Evolutionary conservation across 495 filamentous ascomycete genomes (phyloP), one percentile per base, ranked within the genome.

Genomic region (Extremus antarcticus): DNA sequence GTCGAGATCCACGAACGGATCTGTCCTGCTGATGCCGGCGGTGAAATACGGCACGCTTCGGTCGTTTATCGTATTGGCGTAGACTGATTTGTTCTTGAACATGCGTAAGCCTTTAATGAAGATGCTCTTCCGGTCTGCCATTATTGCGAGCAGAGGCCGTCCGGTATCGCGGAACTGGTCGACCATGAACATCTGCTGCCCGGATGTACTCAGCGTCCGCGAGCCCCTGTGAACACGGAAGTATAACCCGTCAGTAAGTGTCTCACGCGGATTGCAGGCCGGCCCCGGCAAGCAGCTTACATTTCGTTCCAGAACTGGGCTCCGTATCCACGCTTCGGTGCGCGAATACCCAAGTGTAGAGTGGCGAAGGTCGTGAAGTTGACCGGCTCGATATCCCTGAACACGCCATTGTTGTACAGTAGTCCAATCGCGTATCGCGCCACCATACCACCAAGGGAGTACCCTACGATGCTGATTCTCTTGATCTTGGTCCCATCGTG

Each of bases 301-400:
- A 97, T 56, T 1, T 83, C 76, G 68, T 98, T 98, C 78, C 79
- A 95, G 4, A 90, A 64, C 47, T 82, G 70, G 54, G 80, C 82
- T 45, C 74, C 70, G 65, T 76, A 77, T 9, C 89, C 89, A 35
- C 76, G 73, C 2, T 84, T 69, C 0, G 91, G 89, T 10, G 84
- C 81, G 43, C 87, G 76, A 8, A 91, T 87, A 19, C 91, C 91
- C 0, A 96, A 78, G 70, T 96, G 90, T 19, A 92, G 91, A 16
- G 83, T 82, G 22, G 86, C 91, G 69, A 97, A 96, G 1, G 89
- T 94, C 2, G 87, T 87, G 66, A 96, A 96, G 70, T 95, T 95
- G 67, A 94, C 77, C 17, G 92, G 90, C 64, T 87, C 73, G 17
- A 96, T 70, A 52, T 78, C 76, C 32, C 92, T 83, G 45, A 97